Evolutionary conservation across 805 yeast species (phyloP).

Genomic region (Kazachstania martiniae): DNA sequence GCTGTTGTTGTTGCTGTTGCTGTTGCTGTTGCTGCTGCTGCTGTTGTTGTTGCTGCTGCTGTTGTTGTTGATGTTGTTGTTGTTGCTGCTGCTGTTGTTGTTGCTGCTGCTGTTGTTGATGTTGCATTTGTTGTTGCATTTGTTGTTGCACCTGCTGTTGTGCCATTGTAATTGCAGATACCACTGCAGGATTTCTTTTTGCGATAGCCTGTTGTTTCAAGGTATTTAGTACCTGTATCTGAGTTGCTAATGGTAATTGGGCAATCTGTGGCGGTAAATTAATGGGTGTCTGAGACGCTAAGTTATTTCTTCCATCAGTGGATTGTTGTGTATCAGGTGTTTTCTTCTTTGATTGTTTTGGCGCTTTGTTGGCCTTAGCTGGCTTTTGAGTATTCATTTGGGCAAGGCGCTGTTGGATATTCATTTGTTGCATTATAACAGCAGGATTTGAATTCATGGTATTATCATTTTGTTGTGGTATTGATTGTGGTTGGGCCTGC

Average conservation of each 20-base stretch:
- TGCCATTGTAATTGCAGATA: slow-evolving; percentile 21
- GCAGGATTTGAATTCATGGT: slow-evolving; percentile 1
- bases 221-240: slow-evolving; percentile 23
- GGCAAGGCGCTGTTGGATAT: slow-evolving; percentile 6
- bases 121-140: slow-evolving; percentile 4
- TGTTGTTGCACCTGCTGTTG: slow-evolving; percentile 24
- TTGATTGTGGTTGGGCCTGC: neutral
- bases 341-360: neutral
- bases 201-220: slow-evolving; percentile 26
- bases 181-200: slow-evolving; percentile 23
- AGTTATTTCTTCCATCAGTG: neutral
- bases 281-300: slow-evolving; percentile 7
- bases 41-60: slow-evolving; percentile 1
- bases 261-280: slow-evolving; percentile 28
- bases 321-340: slow-evolving; percentile 1
- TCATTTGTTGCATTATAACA: slow-evolving; percentile 5
- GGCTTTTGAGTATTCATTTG: slow-evolving; percentile 4
- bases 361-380: neutral
- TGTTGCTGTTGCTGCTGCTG: slow-evolving; percentile 6
- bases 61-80: slow-evolving; percentile 3
- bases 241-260: slow-evolving; percentile 24
- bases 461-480: neutral
- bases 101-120: slow-evolving; percentile 1
- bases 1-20: slow-evolving; percentile 2
- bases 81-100: slow-evolving; percentile 5